Evolutionary conservation across 352 stramenopile species (phyloP).

Genomic region (Phytophthora fragariaefolia): DNA sequence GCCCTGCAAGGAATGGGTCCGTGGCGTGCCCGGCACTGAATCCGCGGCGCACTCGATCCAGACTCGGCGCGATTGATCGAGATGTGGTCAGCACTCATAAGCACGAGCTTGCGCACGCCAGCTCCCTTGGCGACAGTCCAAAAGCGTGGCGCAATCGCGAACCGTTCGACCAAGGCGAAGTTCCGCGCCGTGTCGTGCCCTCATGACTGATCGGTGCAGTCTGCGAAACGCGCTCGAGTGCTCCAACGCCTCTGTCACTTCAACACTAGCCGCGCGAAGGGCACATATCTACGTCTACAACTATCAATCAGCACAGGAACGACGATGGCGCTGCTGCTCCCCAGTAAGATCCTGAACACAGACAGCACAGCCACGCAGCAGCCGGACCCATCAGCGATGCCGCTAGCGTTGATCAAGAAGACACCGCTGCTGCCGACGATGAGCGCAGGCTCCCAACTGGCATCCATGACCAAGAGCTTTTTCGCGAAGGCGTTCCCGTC

Average conservation of each 20-base stretch:
- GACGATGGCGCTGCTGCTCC: constrained; percentile 15
- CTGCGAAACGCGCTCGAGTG: constrained; percentile 36
- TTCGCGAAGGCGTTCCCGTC: constrained; percentile 43
- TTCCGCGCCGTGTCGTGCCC: neutral
- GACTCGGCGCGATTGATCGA: neutral
- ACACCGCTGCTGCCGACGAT: constrained; percentile 39
- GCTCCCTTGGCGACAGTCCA: constrained; percentile 22
- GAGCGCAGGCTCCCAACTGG: constrained; percentile 24
- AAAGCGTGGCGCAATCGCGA: too few species aligned
- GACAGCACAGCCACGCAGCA: neutral
- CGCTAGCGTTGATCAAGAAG: constrained; percentile 37
- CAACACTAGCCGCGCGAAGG: too few species aligned
- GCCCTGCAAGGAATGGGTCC: neutral
- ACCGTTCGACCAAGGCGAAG: constrained; percentile 5
- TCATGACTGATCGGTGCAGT: constrained; percentile 17
- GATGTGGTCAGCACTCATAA: constrained; percentile 31
- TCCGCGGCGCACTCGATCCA: constrained; percentile 9
- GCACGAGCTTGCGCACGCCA: constrained; percentile 25
- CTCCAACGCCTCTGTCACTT: constrained; percentile 20
- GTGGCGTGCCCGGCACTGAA: constrained; percentile 21
- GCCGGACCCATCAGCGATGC: constrained; percentile 22
- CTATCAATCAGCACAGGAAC: too few species aligned
- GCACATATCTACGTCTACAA: too few species aligned
- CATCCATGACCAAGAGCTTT: constrained; percentile 46
- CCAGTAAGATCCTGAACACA: constrained; percentile 15